Evolutionary conservation across 176 grass and related monocot species (phyloP), one percentile per base, ranked within the genome.

Genomic region (Triticum timopheevii): DNA sequence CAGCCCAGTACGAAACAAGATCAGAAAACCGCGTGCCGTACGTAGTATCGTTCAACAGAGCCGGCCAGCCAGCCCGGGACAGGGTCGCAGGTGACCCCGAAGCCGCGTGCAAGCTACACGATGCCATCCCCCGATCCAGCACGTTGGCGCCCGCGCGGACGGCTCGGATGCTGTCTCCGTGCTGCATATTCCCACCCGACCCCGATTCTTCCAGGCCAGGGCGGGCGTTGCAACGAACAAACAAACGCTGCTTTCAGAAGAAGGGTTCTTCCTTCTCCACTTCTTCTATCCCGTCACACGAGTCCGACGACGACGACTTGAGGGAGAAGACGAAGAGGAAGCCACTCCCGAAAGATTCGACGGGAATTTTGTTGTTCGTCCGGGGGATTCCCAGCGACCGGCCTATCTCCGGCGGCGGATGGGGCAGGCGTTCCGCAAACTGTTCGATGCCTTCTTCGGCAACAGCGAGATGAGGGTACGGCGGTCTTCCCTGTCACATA

Each of bases 341-440:
- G 40, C 27, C 76, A 52, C 58, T 12, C 16, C 40, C 39, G 17
- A 19, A 10, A 12, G 83, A 63, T 72, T 83, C 61, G 44, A 80
- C 52, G 28, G 22, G 2, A 19, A 28, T 38, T 44, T 66, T 7
- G 27, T 22, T 67, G 75, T 62, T 73, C 73, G 65, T 20, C n/a
- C 40, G 75, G 9, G 17, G 24, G 62, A 24, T 66, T 84, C 39
- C 6, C 25, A 28, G 70, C 23, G 83, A 24, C 49, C 16, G 58
- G 28, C 1, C 9, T 69, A 42, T 73, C 44, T 19, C 8, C 49
- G 62, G 25, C 62, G 67, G 64, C 17, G 27, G 65, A 95, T 95
- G 93, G 93, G 93, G 64, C 93, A 95, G 86, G 93, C 93, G 74
- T 95, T 95, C 84, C 90, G 93, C 54, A 95, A 95, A 88, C 80